phyloP scores from a whole-genome alignment of 495 filamentous ascomycete species.

The Chaetomium fimeti region DNA sequence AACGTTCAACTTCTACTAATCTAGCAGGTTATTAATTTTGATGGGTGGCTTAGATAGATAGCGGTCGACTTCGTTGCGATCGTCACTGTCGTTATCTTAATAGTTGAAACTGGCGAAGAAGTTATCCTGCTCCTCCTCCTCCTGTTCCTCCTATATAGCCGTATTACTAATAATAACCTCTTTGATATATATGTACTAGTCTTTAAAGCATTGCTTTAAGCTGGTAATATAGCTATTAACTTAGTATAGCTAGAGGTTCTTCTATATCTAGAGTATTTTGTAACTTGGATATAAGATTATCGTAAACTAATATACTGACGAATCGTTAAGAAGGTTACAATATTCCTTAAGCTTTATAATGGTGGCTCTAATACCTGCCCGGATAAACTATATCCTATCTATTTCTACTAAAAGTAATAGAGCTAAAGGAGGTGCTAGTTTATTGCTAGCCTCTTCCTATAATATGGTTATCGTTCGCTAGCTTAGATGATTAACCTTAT shows the following conservation, averaged over 20 bases:
- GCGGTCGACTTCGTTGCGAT: background rate
- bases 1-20: background rate
- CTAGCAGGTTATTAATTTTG: background rate
- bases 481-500: no score
- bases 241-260: background rate
- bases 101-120: background rate
- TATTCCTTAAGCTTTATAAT: background rate
- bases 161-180: background rate
- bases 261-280: background rate
- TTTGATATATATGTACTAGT: background rate
- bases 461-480: no score
- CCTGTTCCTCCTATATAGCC: background rate
- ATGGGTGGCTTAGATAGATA: background rate
- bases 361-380: background rate
- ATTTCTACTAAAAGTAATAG: background rate
- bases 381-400: background rate
- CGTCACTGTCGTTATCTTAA: background rate
- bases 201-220: background rate
- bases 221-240: background rate
- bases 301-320: background rate
- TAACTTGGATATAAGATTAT: conserved; percentile 3
- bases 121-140: no score
- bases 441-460: no score
- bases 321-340: background rate
- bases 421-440: no score